Conservation (phyloP, 352 stramenopile species). For the Phytopythium chamaehyphon region DNA sequence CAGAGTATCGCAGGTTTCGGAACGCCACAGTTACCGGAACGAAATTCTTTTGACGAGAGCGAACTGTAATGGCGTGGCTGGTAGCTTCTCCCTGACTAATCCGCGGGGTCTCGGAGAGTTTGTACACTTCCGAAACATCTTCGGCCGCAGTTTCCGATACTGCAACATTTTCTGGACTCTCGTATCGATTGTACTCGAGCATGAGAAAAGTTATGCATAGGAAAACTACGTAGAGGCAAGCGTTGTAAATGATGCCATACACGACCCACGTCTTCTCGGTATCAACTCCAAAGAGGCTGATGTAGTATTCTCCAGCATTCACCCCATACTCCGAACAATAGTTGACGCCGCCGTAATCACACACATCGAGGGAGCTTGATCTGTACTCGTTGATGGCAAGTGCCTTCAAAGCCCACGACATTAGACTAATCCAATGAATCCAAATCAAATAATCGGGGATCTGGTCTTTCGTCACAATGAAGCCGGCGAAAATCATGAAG, state of each 20-base stretch:
- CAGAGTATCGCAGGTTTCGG: slow-evolving; percentile 42
- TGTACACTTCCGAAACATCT: slow-evolving; percentile 4
- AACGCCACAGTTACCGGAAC: slow-evolving; percentile 38
- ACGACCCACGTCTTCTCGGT: slow-evolving; percentile 26
- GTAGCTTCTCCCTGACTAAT: too few species aligned
- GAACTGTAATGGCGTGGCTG: not conserved
- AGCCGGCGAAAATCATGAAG: slow-evolving; percentile 43
- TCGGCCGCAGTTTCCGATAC: not conserved
- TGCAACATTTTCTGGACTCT: slow-evolving; percentile 12
- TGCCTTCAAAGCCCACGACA: slow-evolving; percentile 35
- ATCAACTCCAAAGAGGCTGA: slow-evolving; percentile 23
- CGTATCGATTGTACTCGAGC: slow-evolving; percentile 4
- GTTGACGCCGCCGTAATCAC: slow-evolving; percentile 24
- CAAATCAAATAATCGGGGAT: slow-evolving; percentile 42
- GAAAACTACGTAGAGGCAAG: slow-evolving; percentile 14
- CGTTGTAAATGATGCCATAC: slow-evolving; percentile 14
- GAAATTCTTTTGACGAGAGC: slow-evolving; percentile 16
- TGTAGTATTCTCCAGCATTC: slow-evolving; percentile 27
- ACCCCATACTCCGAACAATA: slow-evolving; percentile 20
- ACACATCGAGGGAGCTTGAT: slow-evolving; percentile 14
- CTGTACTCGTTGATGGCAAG: slow-evolving; percentile 36
- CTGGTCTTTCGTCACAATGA: slow-evolving; percentile 32
- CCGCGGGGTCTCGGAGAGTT: too few species aligned
- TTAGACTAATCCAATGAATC: slow-evolving; percentile 49
- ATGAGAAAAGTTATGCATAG: slow-evolving; percentile 10